Evolutionary conservation across 129 eudicot species (phyloP).

Genomic region (Daucus carota): DH1_v3.0 NC_030382.2:40786501-40787000

Average conservation of each 20-base stretch:
- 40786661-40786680: constrained; percentile 15
- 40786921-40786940: constrained; percentile 32
- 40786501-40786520: neutral
- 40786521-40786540: constrained; percentile 47
- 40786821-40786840: constrained; percentile 37
- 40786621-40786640: constrained; percentile 25
- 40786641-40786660: constrained; percentile 6
- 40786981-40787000: constrained; percentile 27
- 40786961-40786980: constrained; percentile 40
- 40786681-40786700: constrained; percentile 29
- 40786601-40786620: constrained; percentile 30
- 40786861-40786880: neutral
- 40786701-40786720: neutral
- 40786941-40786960: constrained; percentile 16
- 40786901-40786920: constrained; percentile 15
- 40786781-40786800: constrained; percentile 7
- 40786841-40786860: constrained; percentile 31
- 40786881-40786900: constrained; percentile 22
- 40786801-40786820: constrained; percentile 12
- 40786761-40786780: constrained; percentile 31
- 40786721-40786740: neutral
- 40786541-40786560: constrained; percentile 40
- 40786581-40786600: constrained; percentile 9
- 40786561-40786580: constrained; percentile 5
- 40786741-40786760: neutral